A percentile compares a stretch with the other conserved stretches of the same genome.
These are phyloP conservation scores for Skeletonema marinoi DNA, from an alignment of 108 stramenopile species.

Conservation along the genomic window DNA sequence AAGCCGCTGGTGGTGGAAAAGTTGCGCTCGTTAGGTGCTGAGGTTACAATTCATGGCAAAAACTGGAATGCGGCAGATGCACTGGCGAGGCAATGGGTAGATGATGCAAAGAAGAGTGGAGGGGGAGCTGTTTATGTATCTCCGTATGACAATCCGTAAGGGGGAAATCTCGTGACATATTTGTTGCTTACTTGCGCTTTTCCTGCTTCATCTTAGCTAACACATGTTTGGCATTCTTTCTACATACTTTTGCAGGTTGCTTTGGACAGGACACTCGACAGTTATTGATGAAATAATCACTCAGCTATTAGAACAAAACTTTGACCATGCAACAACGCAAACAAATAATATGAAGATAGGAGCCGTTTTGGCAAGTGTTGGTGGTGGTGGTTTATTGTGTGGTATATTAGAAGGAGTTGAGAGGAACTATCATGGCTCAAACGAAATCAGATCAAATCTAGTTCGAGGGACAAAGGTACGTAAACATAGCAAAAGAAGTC, in stretches of 20 bases:
- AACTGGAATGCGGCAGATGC: constrained; percentile 93
- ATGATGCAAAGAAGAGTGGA: constrained; percentile 27
- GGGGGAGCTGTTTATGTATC: constrained; percentile 44
- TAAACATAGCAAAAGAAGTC: too few species aligned
- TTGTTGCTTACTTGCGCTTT: neutral
- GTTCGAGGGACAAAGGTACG: constrained; percentile 61
- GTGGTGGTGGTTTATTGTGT: constrained; percentile 88
- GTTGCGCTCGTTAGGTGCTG: constrained; percentile 76
- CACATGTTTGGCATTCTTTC: neutral
- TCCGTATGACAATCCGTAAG: constrained; percentile 83
- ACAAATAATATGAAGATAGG: constrained; percentile 44
- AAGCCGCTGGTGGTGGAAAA: constrained; percentile 82
- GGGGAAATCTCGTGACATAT: neutral
- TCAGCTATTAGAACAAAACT: constrained; percentile 41
- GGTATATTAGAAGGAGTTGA: constrained; percentile 86
- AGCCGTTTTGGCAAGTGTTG: constrained; percentile 83
- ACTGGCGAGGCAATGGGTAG: constrained; percentile 62
- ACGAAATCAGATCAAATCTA: constrained; percentile 15
- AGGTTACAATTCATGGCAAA: constrained; percentile 78
- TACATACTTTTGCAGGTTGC: constrained; percentile 51
- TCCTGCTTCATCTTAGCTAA: neutral
- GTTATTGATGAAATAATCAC: constrained; percentile 83
- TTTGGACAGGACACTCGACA: constrained; percentile 92
- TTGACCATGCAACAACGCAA: neutral
- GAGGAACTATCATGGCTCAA: constrained; percentile 29